Base-by-base conservation (phyloP, 306 rosid species). In the Cucurbita ficifolia region DNA sequence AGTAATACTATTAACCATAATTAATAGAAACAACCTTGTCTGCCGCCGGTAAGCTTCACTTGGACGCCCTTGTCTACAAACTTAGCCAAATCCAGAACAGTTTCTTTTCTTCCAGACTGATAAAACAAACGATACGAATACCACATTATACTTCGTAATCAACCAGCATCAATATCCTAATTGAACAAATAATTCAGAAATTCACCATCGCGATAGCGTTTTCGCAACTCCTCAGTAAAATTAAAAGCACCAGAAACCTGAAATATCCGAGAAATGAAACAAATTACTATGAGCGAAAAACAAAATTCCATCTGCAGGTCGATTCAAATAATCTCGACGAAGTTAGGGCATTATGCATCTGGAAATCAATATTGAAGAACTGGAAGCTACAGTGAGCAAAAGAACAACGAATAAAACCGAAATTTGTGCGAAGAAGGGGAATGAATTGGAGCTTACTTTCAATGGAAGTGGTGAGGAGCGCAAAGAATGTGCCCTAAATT, bases 31-130 rank as follows among this genome's bases (percentile, higher is more conserved):
- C 16, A 78, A 86, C 96, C 96, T 86, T 90, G 96, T 81, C 96
- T 85, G 16, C 96, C 95, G 58, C 96, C 96, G 40, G 95, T 90
- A 76, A 90, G 96, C 89, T 90, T 90, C 54, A 90, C 96, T 80
- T 86, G 90, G 55, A 90, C 96, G n/a, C 96, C 96, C 74, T 90
- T 90, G 88, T 90, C 95, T 72, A 90, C 95, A 55, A 90, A 90
- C 85, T 90, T 88, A 7, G 96, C 96, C 81, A 90, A 76, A 79
- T 90, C 95, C 79, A 90, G 75, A 77, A 90, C 96, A 1, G 96
- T 90, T 85, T 90, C 96, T 70, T 70, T 70, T 48, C 74, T 70
- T 38, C 58, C 58, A 70, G 74, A 49, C 74, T 70, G 74, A 49
- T 46, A 19, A 65, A 65, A 43, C 38, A 65, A 21, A 65, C 16